phyloP scores from a whole-genome alignment of 345 rosid genomes.

The Linum trigynum region DNA sequence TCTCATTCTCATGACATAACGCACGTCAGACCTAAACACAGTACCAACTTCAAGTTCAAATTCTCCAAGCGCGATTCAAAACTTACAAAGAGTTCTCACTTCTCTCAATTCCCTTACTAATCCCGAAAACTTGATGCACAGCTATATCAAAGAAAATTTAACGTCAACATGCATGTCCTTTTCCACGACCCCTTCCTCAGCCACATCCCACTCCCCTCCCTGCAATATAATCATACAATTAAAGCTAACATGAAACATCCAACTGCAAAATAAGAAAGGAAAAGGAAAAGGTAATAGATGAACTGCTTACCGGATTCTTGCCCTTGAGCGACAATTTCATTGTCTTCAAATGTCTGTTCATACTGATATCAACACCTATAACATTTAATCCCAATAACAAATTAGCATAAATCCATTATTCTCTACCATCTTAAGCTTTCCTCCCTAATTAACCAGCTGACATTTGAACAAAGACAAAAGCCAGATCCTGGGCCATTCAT shows the following conservation, averaged over 20 bases:
- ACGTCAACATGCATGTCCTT: background rate
- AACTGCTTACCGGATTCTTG: conserved; percentile 48
- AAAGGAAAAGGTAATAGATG: background rate
- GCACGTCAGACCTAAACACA: background rate
- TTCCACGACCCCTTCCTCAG: conserved; percentile 50
- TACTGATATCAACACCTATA: conserved; percentile 90
- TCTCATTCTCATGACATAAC: background rate
- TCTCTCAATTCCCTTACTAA: background rate
- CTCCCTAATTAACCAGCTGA: no score
- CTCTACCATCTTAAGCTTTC: background rate
- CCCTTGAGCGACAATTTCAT: conserved; percentile 90
- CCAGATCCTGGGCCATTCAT: no score
- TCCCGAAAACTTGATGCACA: background rate
- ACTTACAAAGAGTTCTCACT: background rate
- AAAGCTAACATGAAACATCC: background rate
- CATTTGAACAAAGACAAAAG: no score
- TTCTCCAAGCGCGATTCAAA: background rate
- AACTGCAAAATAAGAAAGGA: background rate
- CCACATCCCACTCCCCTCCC: conserved; percentile 88
- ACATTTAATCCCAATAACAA: background rate
- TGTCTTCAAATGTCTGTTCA: conserved; percentile 95
- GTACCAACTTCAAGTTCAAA: background rate
- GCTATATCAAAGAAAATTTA: background rate
- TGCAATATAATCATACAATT: conserved; percentile 16
- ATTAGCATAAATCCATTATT: background rate